These are phyloP conservation scores for Leavenworthia alabamica DNA, from an alignment of 345 rosid species.

Conservation along the genomic window DNA sequence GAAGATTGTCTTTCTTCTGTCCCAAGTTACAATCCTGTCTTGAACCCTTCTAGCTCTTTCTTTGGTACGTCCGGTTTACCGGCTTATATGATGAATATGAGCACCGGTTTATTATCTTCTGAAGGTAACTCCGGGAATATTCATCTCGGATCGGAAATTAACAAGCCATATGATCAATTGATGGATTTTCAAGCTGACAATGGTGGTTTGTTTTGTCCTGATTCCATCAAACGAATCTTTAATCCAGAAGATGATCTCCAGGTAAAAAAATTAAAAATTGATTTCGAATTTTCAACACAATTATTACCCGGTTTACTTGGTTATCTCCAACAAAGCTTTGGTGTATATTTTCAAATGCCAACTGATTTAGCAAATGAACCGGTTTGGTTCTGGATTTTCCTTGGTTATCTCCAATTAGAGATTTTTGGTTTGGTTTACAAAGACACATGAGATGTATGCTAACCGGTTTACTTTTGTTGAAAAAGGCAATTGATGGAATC, in stretches of 20 bases:
- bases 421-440: not conserved
- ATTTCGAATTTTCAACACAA: not conserved
- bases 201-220: constrained; percentile 52
- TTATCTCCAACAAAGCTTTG: not conserved
- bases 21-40: constrained; percentile 48
- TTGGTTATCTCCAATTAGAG: not conserved
- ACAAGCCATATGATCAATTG: constrained; percentile 43
- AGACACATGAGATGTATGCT: not conserved
- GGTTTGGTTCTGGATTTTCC: not conserved
- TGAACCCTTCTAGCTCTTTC: constrained; percentile 50
- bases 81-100: constrained; percentile 36
- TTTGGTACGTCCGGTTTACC: constrained; percentile 37
- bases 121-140: constrained; percentile 34
- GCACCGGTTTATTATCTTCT: constrained; percentile 34
- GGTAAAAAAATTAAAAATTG: constrained; percentile 37
- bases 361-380: not conserved
- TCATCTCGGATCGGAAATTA: constrained; percentile 38
- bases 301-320: not conserved
- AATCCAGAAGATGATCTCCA: constrained; percentile 58
- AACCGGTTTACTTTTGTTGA: constrained; percentile 7
- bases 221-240: constrained; percentile 40
- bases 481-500: constrained; percentile 41
- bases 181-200: constrained; percentile 59
- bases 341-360: not conserved
- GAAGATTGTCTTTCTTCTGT: constrained; percentile 72